phyloP scores from a whole-genome alignment of 2,329 filamentous ascomycete genomes.

The Diaporthe batatas region DNA sequence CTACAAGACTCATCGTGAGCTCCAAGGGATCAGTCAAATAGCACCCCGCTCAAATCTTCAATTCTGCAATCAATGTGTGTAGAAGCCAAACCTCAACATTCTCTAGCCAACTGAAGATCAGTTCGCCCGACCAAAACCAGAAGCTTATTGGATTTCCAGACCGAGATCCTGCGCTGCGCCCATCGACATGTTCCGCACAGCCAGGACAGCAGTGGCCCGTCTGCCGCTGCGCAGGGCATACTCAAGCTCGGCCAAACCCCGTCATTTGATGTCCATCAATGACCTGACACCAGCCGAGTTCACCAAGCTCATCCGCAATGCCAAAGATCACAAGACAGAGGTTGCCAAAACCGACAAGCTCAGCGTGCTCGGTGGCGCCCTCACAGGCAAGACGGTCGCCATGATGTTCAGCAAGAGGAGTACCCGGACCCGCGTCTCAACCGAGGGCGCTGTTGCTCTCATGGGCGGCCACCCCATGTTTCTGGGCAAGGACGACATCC shows the following conservation, averaged over 20 bases:
- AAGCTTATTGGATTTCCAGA: neutral
- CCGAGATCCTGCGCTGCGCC: neutral
- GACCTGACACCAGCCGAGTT: slow-evolving; percentile 87
- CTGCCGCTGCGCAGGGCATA: slow-evolving; percentile 59
- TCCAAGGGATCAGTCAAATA: neutral
- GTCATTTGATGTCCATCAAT: slow-evolving; percentile 92
- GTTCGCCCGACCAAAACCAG: neutral
- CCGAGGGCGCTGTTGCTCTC: slow-evolving; percentile 88
- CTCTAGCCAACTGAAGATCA: neutral
- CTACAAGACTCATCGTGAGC: slow-evolving; percentile 3
- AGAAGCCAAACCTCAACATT: neutral
- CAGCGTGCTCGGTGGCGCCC: slow-evolving; percentile 67
- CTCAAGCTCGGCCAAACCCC: slow-evolving; percentile 61
- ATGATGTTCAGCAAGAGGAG: slow-evolving; percentile 98
- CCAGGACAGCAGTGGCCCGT: slow-evolving; percentile 45
- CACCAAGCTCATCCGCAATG: slow-evolving; percentile 85
- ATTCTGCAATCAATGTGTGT: neutral
- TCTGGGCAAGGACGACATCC: slow-evolving; percentile 93
- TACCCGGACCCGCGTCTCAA: slow-evolving; percentile 93
- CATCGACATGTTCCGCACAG: slow-evolving; percentile 44
- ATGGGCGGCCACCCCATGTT: slow-evolving; percentile 98
- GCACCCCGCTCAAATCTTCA: neutral
- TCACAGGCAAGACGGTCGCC: slow-evolving; percentile 86
- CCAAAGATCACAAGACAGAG: slow-evolving; percentile 78
- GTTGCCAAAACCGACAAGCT: slow-evolving; percentile 79